Evolutionary conservation across 169 alveolate genomes (phyloP), one percentile per base, ranked within the genome.

Genomic region (Hepatocystis sp.): DNA sequence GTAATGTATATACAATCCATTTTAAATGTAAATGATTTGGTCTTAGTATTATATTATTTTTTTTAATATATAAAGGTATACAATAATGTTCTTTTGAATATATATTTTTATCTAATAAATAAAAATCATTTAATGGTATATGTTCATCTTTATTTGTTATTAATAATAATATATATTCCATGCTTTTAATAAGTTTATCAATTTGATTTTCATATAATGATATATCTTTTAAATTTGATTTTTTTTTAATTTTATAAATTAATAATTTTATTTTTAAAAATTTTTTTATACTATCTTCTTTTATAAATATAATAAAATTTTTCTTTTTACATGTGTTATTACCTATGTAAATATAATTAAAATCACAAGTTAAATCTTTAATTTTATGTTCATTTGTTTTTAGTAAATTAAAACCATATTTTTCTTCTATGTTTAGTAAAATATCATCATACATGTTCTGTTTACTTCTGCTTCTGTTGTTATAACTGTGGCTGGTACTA

Each of bases 1-100:
- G 88, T 58, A 76, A 0, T 21, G 88, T 76, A 52, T 76, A 76
- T 58, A 76, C 52, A 58, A 76, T 60, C 88, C 88, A 76, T 49
- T 63, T 58, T 4, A 76, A 44, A 52, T 76, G 88, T 15, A 56
- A 76, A 56, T 25, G 51, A 4, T 52, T 40, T 42, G 88, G 88
- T 32, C 88, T 76, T n/a, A 47, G 19, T n/a, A 67, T 36, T 46
- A 32, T 42, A 52, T 32, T 64, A 42, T 64, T 76, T 49, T 76
- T 76, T 76, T 76, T 76, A 58, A 56, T 58, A 51, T 76, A 46
- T 76, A 76, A 30, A 49, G 88, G 88, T 40, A 76, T 76, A 32
- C 88, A 76, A 76, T 76, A 76, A 42, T 44, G 49, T 10, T 60
- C 78, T 15, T 56, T 56, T 58, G 78, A 10, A 56, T 56, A 76